Evolutionary conservation across 495 filamentous ascomycete species (phyloP).

Genomic region (Zalerion maritima): DNA sequence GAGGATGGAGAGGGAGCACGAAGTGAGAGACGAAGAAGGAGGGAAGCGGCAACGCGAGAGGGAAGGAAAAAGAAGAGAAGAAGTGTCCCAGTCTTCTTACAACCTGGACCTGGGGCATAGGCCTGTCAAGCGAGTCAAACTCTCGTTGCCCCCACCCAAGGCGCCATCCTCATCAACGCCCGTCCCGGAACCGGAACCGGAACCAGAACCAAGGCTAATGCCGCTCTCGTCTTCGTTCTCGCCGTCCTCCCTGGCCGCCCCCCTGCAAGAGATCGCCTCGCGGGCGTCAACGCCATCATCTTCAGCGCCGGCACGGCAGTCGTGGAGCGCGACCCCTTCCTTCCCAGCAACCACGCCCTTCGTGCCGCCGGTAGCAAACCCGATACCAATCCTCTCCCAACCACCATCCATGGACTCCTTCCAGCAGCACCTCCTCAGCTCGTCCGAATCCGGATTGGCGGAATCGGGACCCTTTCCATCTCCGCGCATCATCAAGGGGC

Average conservation of each 20-base stretch:
- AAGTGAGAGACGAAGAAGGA: slow-evolving; percentile 13
- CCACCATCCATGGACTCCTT: slow-evolving; percentile 46
- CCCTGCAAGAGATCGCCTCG: too few relatives aligned
- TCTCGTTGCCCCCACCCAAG: not conserved
- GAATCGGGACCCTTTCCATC: slow-evolving; percentile 17
- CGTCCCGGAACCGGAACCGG: not conserved
- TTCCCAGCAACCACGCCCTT: slow-evolving; percentile 28
- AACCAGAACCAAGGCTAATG: too few relatives aligned
- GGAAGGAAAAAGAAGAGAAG: not conserved
- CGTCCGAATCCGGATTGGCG: slow-evolving; percentile 1
- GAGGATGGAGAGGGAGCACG: slow-evolving; percentile 1
- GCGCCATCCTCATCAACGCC: not conserved
- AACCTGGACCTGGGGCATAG: too few relatives aligned
- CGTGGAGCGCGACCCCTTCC: slow-evolving; percentile 14
- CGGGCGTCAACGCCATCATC: slow-evolving; percentile 23
- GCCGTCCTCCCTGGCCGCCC: too few relatives aligned
- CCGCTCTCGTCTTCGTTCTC: too few relatives aligned
- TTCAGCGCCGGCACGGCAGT: slow-evolving; percentile 4
- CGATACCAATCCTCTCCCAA: slow-evolving; percentile 19
- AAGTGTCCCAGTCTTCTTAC: too few relatives aligned
- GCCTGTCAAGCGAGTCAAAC: slow-evolving; percentile 11
- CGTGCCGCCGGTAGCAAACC: slow-evolving; percentile 21
- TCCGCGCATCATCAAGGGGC: slow-evolving; percentile 57
- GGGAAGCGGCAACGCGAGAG: too few relatives aligned
- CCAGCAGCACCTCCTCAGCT: slow-evolving; percentile 40